phyloP scores from a whole-genome alignment of 441 rosid genomes.

The Kokia cookei region DNA sequence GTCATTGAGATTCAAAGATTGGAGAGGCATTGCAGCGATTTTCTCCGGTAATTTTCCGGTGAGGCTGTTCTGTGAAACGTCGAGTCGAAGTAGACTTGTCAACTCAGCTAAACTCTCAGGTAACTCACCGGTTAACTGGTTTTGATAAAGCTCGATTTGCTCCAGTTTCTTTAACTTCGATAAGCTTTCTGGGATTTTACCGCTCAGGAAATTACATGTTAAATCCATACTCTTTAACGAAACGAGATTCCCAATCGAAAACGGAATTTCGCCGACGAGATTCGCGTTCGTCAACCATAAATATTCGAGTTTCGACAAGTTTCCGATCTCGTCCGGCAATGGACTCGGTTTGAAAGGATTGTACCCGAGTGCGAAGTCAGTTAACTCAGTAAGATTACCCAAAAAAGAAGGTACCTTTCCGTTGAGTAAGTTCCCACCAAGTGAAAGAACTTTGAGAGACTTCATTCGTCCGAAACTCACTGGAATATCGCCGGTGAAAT shows the following conservation, averaged over 20 bases:
- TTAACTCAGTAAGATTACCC: conserved; percentile 45
- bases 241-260: conserved; percentile 37
- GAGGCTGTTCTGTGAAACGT: conserved; percentile 58
- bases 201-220: conserved; percentile 37
- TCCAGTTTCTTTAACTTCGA: conserved; percentile 25
- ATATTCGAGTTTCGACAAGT: conserved; percentile 38
- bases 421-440: conserved; percentile 26
- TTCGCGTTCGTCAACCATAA: conserved; percentile 20
- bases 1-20: conserved; percentile 48
- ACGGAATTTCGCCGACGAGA: conserved; percentile 54
- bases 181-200: conserved; percentile 43
- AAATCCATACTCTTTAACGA: conserved; percentile 42
- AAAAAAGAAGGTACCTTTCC: conserved; percentile 50
- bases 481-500: conserved; percentile 52
- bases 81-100: conserved; percentile 29
- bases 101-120: conserved; percentile 49
- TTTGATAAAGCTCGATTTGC: conserved; percentile 44
- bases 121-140: conserved; percentile 41
- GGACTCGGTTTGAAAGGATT: conserved; percentile 32
- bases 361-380: conserved; percentile 31
- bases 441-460: conserved; percentile 26
- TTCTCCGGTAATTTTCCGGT: conserved; percentile 39
- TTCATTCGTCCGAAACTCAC: conserved; percentile 36
- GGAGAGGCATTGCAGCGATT: conserved; percentile 36
- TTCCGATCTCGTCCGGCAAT: conserved; percentile 45